Base-by-base conservation (phyloP, 345 rosid species). In the Eucalyptus cloeziana region DNA sequence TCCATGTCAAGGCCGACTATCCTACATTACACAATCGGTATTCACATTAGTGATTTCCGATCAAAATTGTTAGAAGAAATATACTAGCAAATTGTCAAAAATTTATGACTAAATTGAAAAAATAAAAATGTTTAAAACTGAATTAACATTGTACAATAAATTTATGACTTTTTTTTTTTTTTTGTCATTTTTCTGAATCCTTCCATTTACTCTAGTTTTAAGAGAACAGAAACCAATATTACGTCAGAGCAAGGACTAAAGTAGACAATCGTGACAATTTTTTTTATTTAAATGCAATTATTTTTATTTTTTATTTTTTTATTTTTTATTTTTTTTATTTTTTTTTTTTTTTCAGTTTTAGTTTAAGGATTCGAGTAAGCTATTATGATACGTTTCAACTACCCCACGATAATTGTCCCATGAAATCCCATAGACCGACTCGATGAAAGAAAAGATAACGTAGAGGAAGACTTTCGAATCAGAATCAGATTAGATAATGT, bases 1-100 rank as follows among this genome's bases (percentile, higher is more conserved):
- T 51, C 56, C 21, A 51, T 51, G 56, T 7, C 8, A 17, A 51
- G 56, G 56, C 9, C 0, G 56, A 7, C 8, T 3, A 51, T 51
- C 52, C 17, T 50, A 3, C 37, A 4, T 62, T 0, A 13, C 3
- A 30, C 3, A 7, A 10, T 3, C 1, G 10, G 10, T 17, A 2
- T 69, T 8, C 24, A 69, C 24, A 8, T 16, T 2, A 31, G 2
- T 4, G 1, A 31, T 69, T 69, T 33, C 3, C 2, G 4, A 5
- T 33, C 7, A 31, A 69, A 31, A 8, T 69, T 16, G 6, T 4
- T 0, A 10, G 1, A 69, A 69, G 2, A 9, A 33, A 2, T 69
- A 69, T 21, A 8, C 5, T 69, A 17, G 3, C 12, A 16, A 31
- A 69, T 33, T 0, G 1, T 67, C 2, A 2, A 31, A 69, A 2